These are phyloP conservation scores for Amanita molliuscula DNA, from an alignment of 768 basidiomycete genomes.

Conservation along the genomic window DNA sequence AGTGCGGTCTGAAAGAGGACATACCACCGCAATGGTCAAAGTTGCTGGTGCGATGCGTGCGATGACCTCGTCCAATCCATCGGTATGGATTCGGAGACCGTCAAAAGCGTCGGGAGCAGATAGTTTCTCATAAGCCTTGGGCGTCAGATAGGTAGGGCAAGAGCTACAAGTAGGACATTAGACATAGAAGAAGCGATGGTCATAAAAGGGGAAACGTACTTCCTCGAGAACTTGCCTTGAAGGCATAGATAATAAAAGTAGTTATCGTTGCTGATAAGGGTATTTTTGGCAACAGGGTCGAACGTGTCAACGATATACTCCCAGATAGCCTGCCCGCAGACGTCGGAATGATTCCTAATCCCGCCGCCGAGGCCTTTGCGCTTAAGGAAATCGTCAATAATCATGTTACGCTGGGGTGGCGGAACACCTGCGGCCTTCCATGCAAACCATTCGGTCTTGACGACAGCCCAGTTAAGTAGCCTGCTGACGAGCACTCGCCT, in stretches of 20 bases:
- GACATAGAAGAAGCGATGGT: background rate
- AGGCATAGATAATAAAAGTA: constrained; percentile 47
- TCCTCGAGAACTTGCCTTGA: constrained; percentile 18
- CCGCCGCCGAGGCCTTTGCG: background rate
- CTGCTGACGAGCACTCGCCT: constrained; percentile 49
- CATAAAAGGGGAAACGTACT: background rate
- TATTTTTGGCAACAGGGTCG: constrained; percentile 34
- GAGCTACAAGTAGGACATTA: background rate
- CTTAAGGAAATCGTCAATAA: constrained; percentile 35
- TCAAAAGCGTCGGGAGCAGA: constrained; percentile 35
- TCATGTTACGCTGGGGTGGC: constrained; percentile 52
- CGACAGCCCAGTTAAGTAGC: constrained; percentile 41
- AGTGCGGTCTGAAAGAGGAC: background rate
- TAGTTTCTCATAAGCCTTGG: constrained; percentile 27
- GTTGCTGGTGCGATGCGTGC: background rate
- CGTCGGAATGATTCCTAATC: background rate
- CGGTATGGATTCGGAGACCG: constrained; percentile 61
- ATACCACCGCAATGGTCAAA: background rate
- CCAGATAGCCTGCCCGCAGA: constrained; percentile 18
- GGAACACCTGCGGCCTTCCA: constrained; percentile 81
- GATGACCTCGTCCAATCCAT: constrained; percentile 55
- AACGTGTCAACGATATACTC: constrained; percentile 43
- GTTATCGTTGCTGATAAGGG: constrained; percentile 50
- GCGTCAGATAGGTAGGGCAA: background rate
- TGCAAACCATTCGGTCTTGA: constrained; percentile 45